Base-by-base conservation (phyloP, 495 filamentous ascomycete species). In the Penicillium riverlandense region DNA sequence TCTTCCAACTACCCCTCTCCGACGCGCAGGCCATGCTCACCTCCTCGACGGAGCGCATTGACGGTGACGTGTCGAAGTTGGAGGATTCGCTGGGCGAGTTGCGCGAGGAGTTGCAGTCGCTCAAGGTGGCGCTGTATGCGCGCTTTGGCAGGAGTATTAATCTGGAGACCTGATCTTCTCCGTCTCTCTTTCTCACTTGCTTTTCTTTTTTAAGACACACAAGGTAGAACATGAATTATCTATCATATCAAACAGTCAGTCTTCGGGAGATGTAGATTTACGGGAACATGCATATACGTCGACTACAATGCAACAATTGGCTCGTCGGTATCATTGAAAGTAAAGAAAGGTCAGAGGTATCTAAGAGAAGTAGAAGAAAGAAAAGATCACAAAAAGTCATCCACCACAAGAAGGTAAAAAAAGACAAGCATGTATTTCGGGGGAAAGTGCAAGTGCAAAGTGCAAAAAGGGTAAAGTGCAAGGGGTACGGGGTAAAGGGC, bases 101-200 rank as follows among this genome's bases (percentile, higher is more conserved):
- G 32, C 79, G 82, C n/a, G 88, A 91, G 36, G 86, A 94, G 54
- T 86, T 96, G 88, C 74, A 78, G 45, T 71, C 83, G 59, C 69
- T 98, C 44, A 98, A 98, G 74, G 83, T 91, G 32, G 79, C 84
- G 41, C 66, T 98, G 49, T 98, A 98, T 67, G 91, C 88, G 29
- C 80, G 95, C 42, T 96, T 98, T 69, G 91, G 91, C 9, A 78
- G 83, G 52, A 92, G 86, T 57, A 96, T 98, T 71, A 98, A 98
- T 60, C 67, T 98, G 52, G 91, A 98, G 65, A 87, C 85, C 52
- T 96, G 71, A 79, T 43, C 13, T 11, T 47, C 7, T 44, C 12
- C 37, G 12, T 4, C 31, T 47, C 7, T 44, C 12, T 44, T 30
- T 6, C 31, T n/a, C n/a, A n/a, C n/a, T 44, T 28, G 15, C 13